Base-by-base conservation (phyloP, 805 yeast species). In the Ogataea ganodermae region DNA sequence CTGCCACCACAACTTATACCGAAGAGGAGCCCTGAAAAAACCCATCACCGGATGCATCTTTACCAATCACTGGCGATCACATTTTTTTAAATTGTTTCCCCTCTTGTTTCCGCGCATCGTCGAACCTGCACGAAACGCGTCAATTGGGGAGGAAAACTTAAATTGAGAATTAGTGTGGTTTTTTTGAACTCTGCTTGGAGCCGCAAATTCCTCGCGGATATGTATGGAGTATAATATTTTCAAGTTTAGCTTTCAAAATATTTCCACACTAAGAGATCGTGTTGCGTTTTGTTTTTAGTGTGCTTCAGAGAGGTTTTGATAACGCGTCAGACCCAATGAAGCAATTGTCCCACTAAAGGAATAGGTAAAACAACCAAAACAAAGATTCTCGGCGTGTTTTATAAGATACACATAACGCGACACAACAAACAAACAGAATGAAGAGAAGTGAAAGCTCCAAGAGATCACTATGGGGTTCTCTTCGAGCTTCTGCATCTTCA, bases 391-490 rank as follows among this genome's bases (percentile, higher is more conserved):
- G 12, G 14, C 6, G 30, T 18, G 14, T 35, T 32, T n/a, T 17
- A 4, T 10, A 14, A 13, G 14, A 26, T 6, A 16, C 32, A 26
- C 32, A 12, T 33, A 26, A 24, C 31, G 32, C 32, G 31, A 6
- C 31, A 14, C 31, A 10, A 17, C 14, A 20, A 9, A 6, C 16
- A 4, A 36, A 37, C 41, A 16, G 5, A 32, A 51, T 56, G 51
- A 48, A 45, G 26, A 54, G 46, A 36, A 51, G 51, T 22, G 51
- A 52, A 9, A 45, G 45, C 27, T 45, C 55, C 8, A 56, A 50
- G 30, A 49, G 53, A 31, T 56, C 62, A 2, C 39, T 58, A 23
- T 58, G 62, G 62, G 52, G 57, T 16, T 46, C 57, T 6, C 44
- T 58, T 5, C 51, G 48, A 40, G 53, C 55, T 3, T 48, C 55